Evolutionary conservation across 164 flowering plant species (phyloP).

Genomic region (Echeveria elegans): DNA sequence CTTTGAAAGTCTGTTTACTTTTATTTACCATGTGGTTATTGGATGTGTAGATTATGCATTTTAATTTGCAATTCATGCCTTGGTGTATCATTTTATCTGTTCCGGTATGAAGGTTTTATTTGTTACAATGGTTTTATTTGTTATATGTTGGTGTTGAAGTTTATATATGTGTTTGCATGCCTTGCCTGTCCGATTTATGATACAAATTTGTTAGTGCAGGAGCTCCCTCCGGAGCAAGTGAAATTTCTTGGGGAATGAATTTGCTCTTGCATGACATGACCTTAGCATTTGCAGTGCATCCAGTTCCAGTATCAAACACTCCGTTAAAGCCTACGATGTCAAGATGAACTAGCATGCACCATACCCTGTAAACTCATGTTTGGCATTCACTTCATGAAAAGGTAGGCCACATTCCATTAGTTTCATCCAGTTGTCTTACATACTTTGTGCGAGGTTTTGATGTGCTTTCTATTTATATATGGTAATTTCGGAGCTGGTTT

Average conservation of each 20-base stretch:
- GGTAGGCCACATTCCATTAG: constrained; percentile 8
- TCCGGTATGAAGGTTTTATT: not conserved
- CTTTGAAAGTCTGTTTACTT: not conserved
- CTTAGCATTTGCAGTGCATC: not conserved
- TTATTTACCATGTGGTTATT: not conserved
- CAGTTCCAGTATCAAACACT: not conserved
- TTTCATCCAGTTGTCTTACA: not conserved
- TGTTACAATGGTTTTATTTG: not conserved
- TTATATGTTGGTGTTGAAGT: not conserved
- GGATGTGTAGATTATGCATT: not conserved
- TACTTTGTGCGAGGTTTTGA: not conserved
- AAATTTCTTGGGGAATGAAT: not conserved
- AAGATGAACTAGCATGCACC: constrained; percentile 5
- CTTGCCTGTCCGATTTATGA: not conserved
- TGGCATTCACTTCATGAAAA: not conserved
- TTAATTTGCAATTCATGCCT: not conserved
- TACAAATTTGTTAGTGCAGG: not conserved
- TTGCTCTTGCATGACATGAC: not conserved
- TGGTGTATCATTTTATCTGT: not conserved
- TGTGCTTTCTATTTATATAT: not conserved
- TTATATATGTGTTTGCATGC: not conserved
- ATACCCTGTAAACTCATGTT: not conserved
- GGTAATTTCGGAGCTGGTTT: not conserved
- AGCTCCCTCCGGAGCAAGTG: not conserved
- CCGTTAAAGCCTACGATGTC: not conserved